These are phyloP conservation scores for Corynespora cassiicola DNA, from an alignment of 2,329 filamentous ascomycete genomes.

Conservation along the genomic window DNA sequence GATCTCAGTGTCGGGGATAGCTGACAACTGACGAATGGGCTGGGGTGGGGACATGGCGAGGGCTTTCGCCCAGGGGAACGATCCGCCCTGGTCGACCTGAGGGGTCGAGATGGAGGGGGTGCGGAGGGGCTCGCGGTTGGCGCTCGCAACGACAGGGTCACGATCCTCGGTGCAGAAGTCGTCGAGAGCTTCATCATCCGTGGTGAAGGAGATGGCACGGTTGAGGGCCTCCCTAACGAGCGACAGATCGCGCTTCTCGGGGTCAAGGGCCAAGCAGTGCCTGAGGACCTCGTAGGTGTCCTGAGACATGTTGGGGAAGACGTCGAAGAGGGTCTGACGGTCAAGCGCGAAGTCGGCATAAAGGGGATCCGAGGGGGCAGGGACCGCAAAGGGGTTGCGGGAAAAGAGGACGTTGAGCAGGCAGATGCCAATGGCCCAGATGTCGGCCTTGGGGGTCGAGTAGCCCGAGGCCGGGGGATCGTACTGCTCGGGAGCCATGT, in stretches of 20 bases:
- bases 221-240: constrained; percentile 79
- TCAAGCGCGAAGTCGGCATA: constrained; percentile 94
- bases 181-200: constrained; percentile 86
- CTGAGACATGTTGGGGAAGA: constrained; percentile 98
- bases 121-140: constrained; percentile 92
- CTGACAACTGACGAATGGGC: constrained; percentile 81
- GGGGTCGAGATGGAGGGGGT: constrained; percentile 95
- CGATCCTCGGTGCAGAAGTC: constrained; percentile 90
- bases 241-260: constrained; percentile 81
- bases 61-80: constrained; percentile 95
- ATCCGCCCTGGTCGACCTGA: constrained; percentile 73
- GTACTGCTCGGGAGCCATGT: constrained; percentile 99
- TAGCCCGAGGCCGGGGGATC: constrained; percentile 88
- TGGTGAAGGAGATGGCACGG: constrained; percentile 89
- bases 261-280: constrained; percentile 90
- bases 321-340: constrained; percentile 94
- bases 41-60: constrained; percentile 77
- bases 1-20: constrained; percentile 78
- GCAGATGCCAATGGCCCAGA: constrained; percentile 97
- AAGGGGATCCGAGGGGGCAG: constrained; percentile 86
- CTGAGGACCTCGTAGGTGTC: constrained; percentile 95
- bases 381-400: constrained; percentile 92
- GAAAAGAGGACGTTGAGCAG: constrained; percentile 96
- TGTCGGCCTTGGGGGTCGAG: constrained; percentile 89
- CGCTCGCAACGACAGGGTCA: constrained; percentile 76